Percentiles rank a stretch among this genome's conserved stretches.
Conservation (phyloP, 1,139 yeast species). For the Yamadazyma sp. region DNA sequence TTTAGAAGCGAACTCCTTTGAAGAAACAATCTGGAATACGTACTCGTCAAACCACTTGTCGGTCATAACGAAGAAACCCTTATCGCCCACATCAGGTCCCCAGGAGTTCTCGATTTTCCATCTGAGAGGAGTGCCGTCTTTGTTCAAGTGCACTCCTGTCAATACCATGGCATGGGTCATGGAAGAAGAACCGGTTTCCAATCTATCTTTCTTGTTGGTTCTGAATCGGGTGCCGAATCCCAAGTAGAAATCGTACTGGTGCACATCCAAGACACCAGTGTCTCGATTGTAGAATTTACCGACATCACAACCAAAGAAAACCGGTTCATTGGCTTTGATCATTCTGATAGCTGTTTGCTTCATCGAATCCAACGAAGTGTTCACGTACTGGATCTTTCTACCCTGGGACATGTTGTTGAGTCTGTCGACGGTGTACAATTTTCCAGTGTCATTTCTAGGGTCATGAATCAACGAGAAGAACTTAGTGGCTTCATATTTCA, state of each 20-base stretch:
- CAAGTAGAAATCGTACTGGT: constrained; percentile 64
- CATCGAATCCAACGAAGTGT: constrained; percentile 57
- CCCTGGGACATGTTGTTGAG: constrained; percentile 72
- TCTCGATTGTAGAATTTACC: constrained; percentile 64
- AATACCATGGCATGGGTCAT: constrained; percentile 92
- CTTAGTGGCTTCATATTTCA: constrained; percentile 50
- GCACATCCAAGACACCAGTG: constrained; percentile 68
- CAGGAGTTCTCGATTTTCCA: constrained; percentile 88
- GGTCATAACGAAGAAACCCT: constrained; percentile 78
- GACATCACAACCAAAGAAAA: constrained; percentile 83
- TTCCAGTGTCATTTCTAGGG: constrained; percentile 69
- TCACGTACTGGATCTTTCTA: constrained; percentile 66
- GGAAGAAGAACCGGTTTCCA: constrained; percentile 53
- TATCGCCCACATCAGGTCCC: constrained; percentile 74
- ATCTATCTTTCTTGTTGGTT: constrained; percentile 52
- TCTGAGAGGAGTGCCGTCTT: constrained; percentile 53
- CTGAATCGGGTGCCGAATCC: constrained; percentile 58
- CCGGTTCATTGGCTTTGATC: constrained; percentile 70
- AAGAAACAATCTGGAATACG: constrained; percentile 79
- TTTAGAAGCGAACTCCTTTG: constrained; percentile 48
- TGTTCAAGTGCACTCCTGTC: constrained; percentile 62
- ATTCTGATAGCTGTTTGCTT: constrained; percentile 63
- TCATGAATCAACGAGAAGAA: constrained; percentile 73
- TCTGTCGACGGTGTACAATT: constrained; percentile 66
- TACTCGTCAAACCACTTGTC: constrained; percentile 81